A percentile compares a stretch with the other conserved stretches of the same genome.
phyloP scores from a whole-genome alignment of 2,329 filamentous ascomycete species.

The Colletotrichum scovillei region DNA sequence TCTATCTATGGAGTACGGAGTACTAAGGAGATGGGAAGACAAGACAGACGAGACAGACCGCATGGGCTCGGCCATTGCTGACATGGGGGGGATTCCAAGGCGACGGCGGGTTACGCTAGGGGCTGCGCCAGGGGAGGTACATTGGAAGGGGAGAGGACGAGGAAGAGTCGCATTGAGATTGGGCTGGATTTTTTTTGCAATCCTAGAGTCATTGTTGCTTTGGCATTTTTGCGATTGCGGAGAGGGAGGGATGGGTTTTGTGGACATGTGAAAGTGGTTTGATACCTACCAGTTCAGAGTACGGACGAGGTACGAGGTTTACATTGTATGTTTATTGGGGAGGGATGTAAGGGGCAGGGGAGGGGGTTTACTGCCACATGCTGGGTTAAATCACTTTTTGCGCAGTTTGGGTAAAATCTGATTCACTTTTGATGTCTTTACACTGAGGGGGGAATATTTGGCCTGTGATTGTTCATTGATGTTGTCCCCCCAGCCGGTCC shows the following conservation, averaged over 20 bases:
- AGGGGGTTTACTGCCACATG: neutral
- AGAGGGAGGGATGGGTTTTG: neutral
- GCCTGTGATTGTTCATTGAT: neutral
- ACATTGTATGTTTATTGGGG: neutral
- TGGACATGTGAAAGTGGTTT: conserved; percentile 26
- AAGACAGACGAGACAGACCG: neutral
- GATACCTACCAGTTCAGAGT: neutral
- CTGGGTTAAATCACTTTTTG: neutral
- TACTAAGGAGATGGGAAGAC: neutral
- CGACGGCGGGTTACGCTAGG: conserved; percentile 2
- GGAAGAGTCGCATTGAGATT: neutral
- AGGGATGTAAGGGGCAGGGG: neutral
- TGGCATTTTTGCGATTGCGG: too few relatives aligned
- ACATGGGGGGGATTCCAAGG: neutral
- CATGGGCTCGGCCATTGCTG: conserved; percentile 1
- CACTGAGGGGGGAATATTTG: neutral
- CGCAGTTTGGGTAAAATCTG: neutral
- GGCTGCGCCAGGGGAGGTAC: neutral
- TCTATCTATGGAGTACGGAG: too few relatives aligned
- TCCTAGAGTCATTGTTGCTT: neutral
- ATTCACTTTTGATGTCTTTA: neutral
- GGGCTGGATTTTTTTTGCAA: neutral
- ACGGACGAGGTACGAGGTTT: too few relatives aligned
- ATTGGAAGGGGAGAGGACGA: too few relatives aligned
- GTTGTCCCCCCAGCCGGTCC: too few relatives aligned